Percentiles rank a stretch among this genome's conserved stretches.
These are phyloP conservation scores for Ascochyta rabiei DNA, from an alignment of 2,329 filamentous ascomycete genomes.

Conservation along the genomic window DNA sequence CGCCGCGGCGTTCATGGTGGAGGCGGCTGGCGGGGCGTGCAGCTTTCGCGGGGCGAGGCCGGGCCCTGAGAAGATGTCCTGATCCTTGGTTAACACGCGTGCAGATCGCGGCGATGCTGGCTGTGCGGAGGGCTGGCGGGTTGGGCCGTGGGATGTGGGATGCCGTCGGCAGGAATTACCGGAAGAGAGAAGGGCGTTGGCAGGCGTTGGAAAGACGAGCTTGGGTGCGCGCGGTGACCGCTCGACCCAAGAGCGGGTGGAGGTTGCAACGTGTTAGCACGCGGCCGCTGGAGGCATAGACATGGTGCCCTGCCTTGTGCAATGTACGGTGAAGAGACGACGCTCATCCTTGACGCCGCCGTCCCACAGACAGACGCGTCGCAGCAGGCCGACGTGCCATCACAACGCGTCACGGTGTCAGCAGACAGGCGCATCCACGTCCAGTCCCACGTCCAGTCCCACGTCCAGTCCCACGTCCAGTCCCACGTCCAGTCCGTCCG, in stretches of 20 bases:
- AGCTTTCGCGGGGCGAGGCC: constrained; percentile 13
- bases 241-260: constrained; percentile 14
- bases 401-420: constrained; percentile 24
- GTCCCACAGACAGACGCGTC: constrained; percentile 18
- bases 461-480: too few species aligned
- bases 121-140: constrained; percentile 2
- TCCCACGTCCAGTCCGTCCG: too few species aligned
- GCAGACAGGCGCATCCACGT: constrained; percentile 6
- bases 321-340: constrained; percentile 11
- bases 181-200: constrained; percentile 10
- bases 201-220: constrained; percentile 12
- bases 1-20: constrained; percentile 40
- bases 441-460: too few species aligned
- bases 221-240: constrained; percentile 14
- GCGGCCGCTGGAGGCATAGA: constrained; percentile 11
- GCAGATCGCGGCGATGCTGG: constrained; percentile 1
- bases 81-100: constrained; percentile 1
- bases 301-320: constrained; percentile 13
- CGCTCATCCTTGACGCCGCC: constrained; percentile 11
- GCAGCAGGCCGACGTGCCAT: constrained; percentile 14
- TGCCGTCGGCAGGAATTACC: constrained; percentile 7
- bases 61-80: constrained; percentile 13
- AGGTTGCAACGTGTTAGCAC: constrained; percentile 15
- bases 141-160: not conserved
- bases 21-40: constrained; percentile 23